These are phyloP conservation scores for Ophiocordyceps australis DNA, from an alignment of 2,329 filamentous ascomycete genomes.

Conservation along the genomic window DNA sequence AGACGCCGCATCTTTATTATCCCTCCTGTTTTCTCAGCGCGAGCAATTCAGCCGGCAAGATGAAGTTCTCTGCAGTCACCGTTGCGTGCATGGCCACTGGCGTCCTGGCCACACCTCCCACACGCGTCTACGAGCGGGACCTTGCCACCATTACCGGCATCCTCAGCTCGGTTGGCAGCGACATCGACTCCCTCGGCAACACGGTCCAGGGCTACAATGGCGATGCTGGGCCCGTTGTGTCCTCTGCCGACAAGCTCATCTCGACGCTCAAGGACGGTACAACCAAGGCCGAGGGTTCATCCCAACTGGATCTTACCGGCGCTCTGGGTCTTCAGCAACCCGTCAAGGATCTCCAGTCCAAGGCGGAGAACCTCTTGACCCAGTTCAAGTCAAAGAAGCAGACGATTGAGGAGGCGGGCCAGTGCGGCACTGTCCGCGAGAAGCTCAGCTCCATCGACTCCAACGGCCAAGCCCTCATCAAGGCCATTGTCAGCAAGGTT, in stretches of 20 bases:
- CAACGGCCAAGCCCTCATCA: conserved; percentile 9
- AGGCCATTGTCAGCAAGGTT: conserved; percentile 11
- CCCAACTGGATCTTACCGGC: conserved; percentile 4
- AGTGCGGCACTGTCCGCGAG: conserved; percentile 9
- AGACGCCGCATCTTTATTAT: too few species aligned
- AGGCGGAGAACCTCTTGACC: conserved; percentile 7
- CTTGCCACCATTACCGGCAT: conserved; percentile 3
- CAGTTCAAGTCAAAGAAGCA: conserved; percentile 10
- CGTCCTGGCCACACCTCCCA: conserved; percentile 2
- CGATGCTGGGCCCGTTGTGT: conserved; percentile 5
- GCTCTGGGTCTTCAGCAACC: conserved; percentile 5
- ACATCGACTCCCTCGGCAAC: conserved; percentile 6
- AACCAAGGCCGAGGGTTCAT: conserved; percentile 3
- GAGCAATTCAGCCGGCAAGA: too few species aligned
- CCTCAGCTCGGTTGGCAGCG: conserved; percentile 1
- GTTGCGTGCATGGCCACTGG: conserved; percentile 4
- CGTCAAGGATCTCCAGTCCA: conserved; percentile 7
- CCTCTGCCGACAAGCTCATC: conserved; percentile 6
- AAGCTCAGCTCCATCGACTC: conserved; percentile 8
- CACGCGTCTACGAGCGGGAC: conserved; percentile 3
- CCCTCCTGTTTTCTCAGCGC: too few species aligned
- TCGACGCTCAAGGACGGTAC: conserved; percentile 5
- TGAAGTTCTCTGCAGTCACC: conserved; percentile 5
- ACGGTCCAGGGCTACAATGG: conserved; percentile 9
- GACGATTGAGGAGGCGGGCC: conserved; percentile 9